Base-by-base conservation (phyloP, 129 eudicot species). In the Lonicera japonica region DNA sequence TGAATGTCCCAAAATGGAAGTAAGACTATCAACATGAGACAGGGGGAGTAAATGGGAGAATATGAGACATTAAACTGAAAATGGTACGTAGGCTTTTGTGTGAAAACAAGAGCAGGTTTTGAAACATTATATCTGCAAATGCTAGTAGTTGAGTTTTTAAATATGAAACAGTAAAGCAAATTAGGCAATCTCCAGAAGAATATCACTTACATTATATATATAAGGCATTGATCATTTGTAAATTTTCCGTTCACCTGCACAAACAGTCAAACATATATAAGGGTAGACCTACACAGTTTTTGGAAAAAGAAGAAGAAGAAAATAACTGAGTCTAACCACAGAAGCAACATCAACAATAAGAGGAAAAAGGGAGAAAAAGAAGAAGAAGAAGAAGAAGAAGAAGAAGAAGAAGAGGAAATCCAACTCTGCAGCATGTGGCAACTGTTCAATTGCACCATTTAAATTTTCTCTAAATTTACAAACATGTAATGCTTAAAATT, bases 241-340 rank as follows among this genome's bases (percentile, higher is more conserved):
- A 92, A 92, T 76, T 82, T 92, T 25, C 98, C 98, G 47, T 92
- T 92, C 58, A 92, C 98, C 98, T 87, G 87, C 79, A 80, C 21
- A 22, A 57, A 63, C 70, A 57, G 54, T 40, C 64, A 75, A 15
- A 65, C 56, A 50, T 17, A 51, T 29, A 66, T 48, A 46, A n/a
- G n/a, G n/a, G n/a, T n/a, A n/a, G n/a, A n/a, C n/a, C n/a, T n/a
- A n/a, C n/a, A n/a, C n/a, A n/a, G n/a, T n/a, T n/a, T n/a, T n/a
- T n/a, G n/a, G n/a, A n/a, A n/a, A n/a, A n/a, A n/a, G n/a, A n/a
- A n/a, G n/a, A n/a, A n/a, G n/a, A n/a, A n/a, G n/a, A n/a, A n/a
- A n/a, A n/a, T n/a, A n/a, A n/a, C n/a, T n/a, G n/a, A n/a, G n/a
- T n/a, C n/a, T n/a, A n/a, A n/a, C n/a, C n/a, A n/a, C n/a, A n/a